Percentiles rank a stretch among this genome's conserved stretches.
These are phyloP conservation scores for Thalassiosira sp. DNA, from an alignment of 352 stramenopile species.

Conservation along the genomic window DNA sequence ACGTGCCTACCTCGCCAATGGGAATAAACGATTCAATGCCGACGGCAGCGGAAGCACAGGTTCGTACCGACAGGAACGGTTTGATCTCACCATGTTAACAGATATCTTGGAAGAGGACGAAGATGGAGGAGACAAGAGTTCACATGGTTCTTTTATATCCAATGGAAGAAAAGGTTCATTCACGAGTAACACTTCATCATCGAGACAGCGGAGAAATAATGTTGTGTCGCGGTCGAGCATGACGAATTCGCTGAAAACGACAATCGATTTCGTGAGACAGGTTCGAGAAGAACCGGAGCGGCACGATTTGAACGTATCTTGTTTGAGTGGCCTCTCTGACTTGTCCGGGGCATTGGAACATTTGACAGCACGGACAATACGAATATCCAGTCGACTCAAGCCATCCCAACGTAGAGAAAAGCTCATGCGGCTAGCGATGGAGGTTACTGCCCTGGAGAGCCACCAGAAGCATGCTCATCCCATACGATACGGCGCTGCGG, in stretches of 20 bases:
- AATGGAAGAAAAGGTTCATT: no score
- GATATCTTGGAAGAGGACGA: slow-evolving; percentile 18
- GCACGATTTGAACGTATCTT: not conserved
- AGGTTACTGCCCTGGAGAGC: slow-evolving; percentile 48
- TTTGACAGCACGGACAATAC: slow-evolving; percentile 19
- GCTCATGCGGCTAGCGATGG: slow-evolving; percentile 33
- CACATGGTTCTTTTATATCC: not conserved
- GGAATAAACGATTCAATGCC: slow-evolving; percentile 6
- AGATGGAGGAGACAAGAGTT: not conserved
- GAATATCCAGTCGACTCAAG: slow-evolving; percentile 28
- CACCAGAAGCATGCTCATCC: slow-evolving; percentile 83
- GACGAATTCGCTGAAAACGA: slow-evolving; percentile 27
- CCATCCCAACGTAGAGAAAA: slow-evolving; percentile 44
- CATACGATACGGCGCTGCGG: slow-evolving; percentile 84
- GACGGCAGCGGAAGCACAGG: slow-evolving; percentile 4
- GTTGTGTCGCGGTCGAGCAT: no score
- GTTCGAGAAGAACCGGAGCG: slow-evolving; percentile 31
- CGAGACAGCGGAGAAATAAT: not conserved
- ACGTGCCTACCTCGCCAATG: slow-evolving; percentile 1
- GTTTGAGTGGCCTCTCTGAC: slow-evolving; percentile 47
- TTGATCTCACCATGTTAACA: slow-evolving; percentile 31
- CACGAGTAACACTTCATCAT: no score
- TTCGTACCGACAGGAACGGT: slow-evolving; percentile 34
- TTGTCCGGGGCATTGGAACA: slow-evolving; percentile 41
- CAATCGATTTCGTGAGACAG: slow-evolving; percentile 32